Base-by-base conservation (phyloP, 306 rosid genomes). In the Biancaea sappan region DNA sequence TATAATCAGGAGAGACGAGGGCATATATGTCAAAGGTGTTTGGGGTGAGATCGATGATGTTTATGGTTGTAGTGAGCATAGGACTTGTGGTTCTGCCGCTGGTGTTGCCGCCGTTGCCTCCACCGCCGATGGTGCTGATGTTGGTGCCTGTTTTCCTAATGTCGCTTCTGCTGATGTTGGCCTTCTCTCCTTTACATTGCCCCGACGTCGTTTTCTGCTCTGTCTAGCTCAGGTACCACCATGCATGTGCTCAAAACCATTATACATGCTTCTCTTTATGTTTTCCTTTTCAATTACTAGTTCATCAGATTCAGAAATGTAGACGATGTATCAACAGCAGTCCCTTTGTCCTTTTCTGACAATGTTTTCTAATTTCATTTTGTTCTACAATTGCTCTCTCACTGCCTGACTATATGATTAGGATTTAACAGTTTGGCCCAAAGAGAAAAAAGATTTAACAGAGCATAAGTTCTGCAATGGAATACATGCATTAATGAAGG, bases 61-160 rank as follows among this genome's bases (percentile, higher is more conserved):
- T 75, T 10, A 28, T 75, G 74, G 59, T 43, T 0, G 58, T 24
- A 2, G 4, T 50, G 37, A 54, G 69, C 18, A 24, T 66, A 16
- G 26, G 34, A 25, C 57, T 75, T 22, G 47, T 66, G 74, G 58
- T 40, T 19, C 25, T 75, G 35, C 73, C 80, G 41, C 29, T 75
- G 1, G 18, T 66, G 16, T 21, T 66, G 66, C 80, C 73, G 16
- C 66, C 80, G 47, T 15, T 75, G 18, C 34, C 74, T 65, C 73
- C 73, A 15, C 74, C 74, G 11, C 73, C 73, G 16, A 16, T 31
- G 47, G 48, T 54, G 26, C 58, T 75, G 1, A 38, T 75, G 31
- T 21, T 29, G 28, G 25, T 76, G 15, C 80, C 80, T 8, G 69
- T 76, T 31, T 58, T 76, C 22, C 67, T 76, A 8, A 76, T 66